Evolutionary conservation across 129 eudicot species (phyloP).

Genomic region (Saussurea involucrata): DNA sequence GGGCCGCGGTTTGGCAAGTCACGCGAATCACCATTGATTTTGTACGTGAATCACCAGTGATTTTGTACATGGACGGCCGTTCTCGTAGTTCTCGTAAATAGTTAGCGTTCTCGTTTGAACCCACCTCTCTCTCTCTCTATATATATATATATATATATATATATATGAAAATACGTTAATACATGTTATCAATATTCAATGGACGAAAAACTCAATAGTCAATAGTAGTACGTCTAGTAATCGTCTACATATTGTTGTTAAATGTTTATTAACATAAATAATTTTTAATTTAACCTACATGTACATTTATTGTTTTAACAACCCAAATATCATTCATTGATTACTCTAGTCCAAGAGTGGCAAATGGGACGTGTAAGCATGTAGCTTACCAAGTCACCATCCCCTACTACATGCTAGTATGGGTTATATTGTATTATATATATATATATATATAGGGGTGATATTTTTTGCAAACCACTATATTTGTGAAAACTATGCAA

Average conservation of each 20-base stretch:
- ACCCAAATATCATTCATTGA: conserved; percentile 17
- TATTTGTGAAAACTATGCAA: too few species aligned
- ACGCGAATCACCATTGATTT: too few species aligned
- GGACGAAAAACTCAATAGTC: neutral
- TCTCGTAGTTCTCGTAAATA: too few species aligned
- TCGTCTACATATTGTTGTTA: neutral
- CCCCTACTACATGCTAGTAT: neutral
- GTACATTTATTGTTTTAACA: conserved; percentile 17
- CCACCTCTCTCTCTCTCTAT: too few species aligned
- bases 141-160: too few species aligned
- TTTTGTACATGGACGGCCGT: too few species aligned
- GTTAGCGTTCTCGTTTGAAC: too few species aligned
- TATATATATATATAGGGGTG: too few species aligned
- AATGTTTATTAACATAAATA: neutral
- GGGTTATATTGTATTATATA: neutral
- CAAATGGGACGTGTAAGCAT: conserved; percentile 17
- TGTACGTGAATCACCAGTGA: too few species aligned
- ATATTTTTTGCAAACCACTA: too few species aligned
- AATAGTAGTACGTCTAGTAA: neutral
- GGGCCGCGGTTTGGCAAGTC: too few species aligned
- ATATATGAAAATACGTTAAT: neutral
- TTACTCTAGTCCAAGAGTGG: conserved; percentile 15
- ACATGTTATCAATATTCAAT: too few species aligned
- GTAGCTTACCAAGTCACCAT: neutral
- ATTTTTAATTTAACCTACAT: neutral